Percentiles rank a stretch among this genome's conserved stretches.
phyloP scores from a whole-genome alignment of 495 filamentous ascomycete genomes.

The Penicillium canariense region DNA sequence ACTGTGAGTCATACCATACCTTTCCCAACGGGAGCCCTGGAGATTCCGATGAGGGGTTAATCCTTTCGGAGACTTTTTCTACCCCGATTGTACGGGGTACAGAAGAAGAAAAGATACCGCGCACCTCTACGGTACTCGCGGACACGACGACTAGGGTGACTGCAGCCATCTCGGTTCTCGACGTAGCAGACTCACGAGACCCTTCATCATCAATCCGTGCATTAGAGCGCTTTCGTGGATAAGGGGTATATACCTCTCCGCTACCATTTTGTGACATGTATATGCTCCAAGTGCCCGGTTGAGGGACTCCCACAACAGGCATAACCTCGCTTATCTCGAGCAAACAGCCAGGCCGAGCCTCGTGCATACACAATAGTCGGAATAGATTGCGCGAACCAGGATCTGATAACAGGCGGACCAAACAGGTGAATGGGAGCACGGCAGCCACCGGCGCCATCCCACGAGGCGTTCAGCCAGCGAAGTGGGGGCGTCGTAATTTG shows the following conservation, averaged over 20 bases:
- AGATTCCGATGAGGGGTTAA: background rate
- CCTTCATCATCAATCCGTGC: no score
- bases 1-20: background rate
- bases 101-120: background rate
- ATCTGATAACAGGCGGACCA: conserved; percentile 9
- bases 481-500: background rate
- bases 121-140: no score
- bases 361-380: background rate
- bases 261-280: no score
- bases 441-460: conserved; percentile 1
- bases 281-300: no score
- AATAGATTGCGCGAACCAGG: background rate
- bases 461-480: background rate
- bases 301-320: background rate
- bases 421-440: conserved; percentile 6
- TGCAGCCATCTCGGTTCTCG: background rate
- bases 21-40: no score
- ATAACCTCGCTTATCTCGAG: background rate
- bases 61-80: background rate
- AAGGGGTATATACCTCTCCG: background rate
- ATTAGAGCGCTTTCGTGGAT: no score
- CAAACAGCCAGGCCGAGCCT: background rate
- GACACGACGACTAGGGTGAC: background rate
- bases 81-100: background rate
- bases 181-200: no score